Conservation (phyloP, 305 asterid species). For the Solanum hybrid region DNA sequence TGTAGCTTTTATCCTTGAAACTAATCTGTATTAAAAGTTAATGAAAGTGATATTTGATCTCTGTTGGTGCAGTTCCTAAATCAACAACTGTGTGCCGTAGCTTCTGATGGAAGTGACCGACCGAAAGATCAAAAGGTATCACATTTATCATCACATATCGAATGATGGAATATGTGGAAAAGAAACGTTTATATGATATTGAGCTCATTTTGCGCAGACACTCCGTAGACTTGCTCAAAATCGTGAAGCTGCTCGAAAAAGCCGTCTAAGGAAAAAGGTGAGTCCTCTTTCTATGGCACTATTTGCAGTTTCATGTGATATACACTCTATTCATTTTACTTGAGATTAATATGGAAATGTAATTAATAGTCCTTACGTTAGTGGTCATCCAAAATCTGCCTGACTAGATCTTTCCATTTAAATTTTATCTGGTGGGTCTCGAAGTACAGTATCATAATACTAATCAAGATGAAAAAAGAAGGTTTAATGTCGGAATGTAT, state of each 20-base stretch:
- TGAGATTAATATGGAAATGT: not conserved
- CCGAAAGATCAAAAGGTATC: slow-evolving; percentile 91
- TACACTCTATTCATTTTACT: not conserved
- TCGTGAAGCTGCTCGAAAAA: slow-evolving; percentile 98
- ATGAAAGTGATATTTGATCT: not conserved
- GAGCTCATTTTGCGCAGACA: slow-evolving; percentile 39
- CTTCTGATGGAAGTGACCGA: slow-evolving; percentile 89
- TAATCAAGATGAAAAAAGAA: not conserved
- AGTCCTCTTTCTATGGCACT: not conserved
- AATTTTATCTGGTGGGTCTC: not conserved
- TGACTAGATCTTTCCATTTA: not conserved
- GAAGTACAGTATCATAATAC: not conserved
- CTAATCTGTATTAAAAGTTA: not conserved
- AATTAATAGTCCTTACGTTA: not conserved
- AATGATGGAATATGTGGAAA: not conserved
- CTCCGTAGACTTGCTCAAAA: slow-evolving; percentile 98
- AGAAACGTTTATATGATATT: slow-evolving; percentile 9
- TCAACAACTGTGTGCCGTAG: slow-evolving; percentile 37
- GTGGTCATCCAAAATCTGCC: not conserved
- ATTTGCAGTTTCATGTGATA: not conserved
- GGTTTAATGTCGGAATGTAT: not conserved
- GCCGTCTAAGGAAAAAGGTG: slow-evolving; percentile 86
- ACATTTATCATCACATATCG: not conserved
- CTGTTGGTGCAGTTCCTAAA: slow-evolving; percentile 38
- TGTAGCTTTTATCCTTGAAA: not conserved